Percentiles rank a stretch among this genome's conserved stretches.
Evolutionary conservation across 1,284 basidiomycete species (phyloP).

Genomic region (Heterobasidion occidentale): DNA sequence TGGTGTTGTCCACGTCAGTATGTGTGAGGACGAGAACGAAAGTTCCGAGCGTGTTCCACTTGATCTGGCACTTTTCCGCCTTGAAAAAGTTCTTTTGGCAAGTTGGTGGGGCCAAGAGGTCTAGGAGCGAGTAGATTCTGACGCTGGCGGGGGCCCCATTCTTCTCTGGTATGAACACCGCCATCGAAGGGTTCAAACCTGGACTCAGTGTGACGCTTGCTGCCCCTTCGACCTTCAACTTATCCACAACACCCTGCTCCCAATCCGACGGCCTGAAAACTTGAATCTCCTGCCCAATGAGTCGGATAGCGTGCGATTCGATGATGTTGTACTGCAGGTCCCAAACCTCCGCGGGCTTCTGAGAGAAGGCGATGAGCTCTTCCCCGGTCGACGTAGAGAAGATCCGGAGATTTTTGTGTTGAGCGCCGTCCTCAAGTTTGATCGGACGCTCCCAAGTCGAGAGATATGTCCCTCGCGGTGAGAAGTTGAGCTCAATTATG

Average conservation of each 20-base stretch:
- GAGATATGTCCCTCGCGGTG: slow-evolving; percentile 86
- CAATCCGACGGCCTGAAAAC: slow-evolving; percentile 80
- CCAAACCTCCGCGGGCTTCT: slow-evolving; percentile 83
- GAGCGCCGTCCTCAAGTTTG: slow-evolving; percentile 74
- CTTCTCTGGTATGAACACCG: slow-evolving; percentile 91
- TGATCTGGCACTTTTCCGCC: slow-evolving; percentile 89
- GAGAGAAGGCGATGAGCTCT: slow-evolving; percentile 74
- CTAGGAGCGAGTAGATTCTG: slow-evolving; percentile 74
- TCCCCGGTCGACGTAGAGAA: slow-evolving; percentile 80
- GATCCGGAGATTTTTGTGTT: slow-evolving; percentile 85
- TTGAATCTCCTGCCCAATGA: slow-evolving; percentile 82
- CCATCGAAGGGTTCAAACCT: slow-evolving; percentile 77
- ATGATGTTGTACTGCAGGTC: slow-evolving; percentile 88
- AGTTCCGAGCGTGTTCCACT: slow-evolving; percentile 93
- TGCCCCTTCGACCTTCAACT: slow-evolving; percentile 77
- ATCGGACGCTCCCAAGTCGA: slow-evolving; percentile 91
- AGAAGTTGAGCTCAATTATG: slow-evolving; percentile 83
- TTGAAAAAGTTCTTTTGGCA: slow-evolving; percentile 93
- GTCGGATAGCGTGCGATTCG: slow-evolving; percentile 83
- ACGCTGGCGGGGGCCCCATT: slow-evolving; percentile 94
- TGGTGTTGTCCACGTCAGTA: slow-evolving; percentile 94
- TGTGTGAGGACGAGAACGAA: slow-evolving; percentile 87
- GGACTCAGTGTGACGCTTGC: slow-evolving; percentile 73
- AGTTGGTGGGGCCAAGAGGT: slow-evolving; percentile 52
- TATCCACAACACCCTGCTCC: slow-evolving; percentile 73